These are phyloP conservation scores for Trichoderma hamatum DNA, from an alignment of 2,329 filamentous ascomycete genomes.

Conservation along the genomic window DNA sequence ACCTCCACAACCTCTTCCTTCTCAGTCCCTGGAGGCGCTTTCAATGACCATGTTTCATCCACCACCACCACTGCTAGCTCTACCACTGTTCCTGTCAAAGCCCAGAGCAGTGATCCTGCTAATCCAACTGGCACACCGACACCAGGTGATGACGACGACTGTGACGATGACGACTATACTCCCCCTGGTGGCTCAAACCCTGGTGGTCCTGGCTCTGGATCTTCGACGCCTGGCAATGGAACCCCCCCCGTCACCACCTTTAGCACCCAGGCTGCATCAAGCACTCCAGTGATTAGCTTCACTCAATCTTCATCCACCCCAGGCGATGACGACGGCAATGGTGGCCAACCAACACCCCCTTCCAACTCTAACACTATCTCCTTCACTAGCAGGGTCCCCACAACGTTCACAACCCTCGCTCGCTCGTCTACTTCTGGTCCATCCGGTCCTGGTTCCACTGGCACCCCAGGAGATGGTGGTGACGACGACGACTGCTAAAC, in stretches of 20 bases:
- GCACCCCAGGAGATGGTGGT: background rate
- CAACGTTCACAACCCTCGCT: conserved; percentile 18
- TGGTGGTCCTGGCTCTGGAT: too few relatives aligned
- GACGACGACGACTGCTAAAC: background rate
- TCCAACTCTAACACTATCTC: too few relatives aligned
- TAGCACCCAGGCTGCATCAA: background rate
- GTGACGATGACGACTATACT: background rate
- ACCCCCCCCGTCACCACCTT: background rate
- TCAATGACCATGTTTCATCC: background rate
- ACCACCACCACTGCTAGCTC: background rate
- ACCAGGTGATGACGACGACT: background rate
- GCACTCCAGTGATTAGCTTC: too few relatives aligned
- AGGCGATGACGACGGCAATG: too few relatives aligned
- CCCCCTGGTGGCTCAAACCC: background rate
- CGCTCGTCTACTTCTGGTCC: conserved; percentile 5
- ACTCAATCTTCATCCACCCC: too few relatives aligned
- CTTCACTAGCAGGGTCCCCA: background rate
- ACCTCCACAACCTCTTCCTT: background rate
- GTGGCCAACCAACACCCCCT: too few relatives aligned
- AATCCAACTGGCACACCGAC: background rate
- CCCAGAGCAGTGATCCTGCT: background rate
- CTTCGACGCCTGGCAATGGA: background rate
- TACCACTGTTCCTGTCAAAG: background rate
- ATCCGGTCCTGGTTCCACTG: conserved; percentile 16
- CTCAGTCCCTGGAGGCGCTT: background rate